These are phyloP conservation scores for Nicotiana obtusifolia DNA, from an alignment of 257 asterid genomes.

Conservation along the genomic window DNA sequence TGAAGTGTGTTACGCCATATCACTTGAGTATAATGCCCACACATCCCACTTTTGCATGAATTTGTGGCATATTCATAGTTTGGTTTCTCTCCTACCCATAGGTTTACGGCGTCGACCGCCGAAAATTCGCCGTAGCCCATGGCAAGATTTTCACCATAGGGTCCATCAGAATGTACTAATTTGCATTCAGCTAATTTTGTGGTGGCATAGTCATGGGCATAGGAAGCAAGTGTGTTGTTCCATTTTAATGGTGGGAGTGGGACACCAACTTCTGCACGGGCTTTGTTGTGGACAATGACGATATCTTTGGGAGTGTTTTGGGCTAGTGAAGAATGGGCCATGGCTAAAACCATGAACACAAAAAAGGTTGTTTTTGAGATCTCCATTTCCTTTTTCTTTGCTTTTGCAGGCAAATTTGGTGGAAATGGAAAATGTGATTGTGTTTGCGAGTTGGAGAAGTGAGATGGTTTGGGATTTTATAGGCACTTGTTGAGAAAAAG, in stretches of 20 bases:
- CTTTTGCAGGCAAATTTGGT: not conserved
- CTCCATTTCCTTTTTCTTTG: slow-evolving; percentile 14
- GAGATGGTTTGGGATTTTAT: not conserved
- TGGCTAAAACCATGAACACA: slow-evolving; percentile 1
- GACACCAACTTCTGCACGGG: slow-evolving; percentile 11
- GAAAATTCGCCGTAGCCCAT: slow-evolving; percentile 7
- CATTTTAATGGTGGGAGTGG: slow-evolving; percentile 11
- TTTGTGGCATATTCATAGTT: slow-evolving; percentile 15
- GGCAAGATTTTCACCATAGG: slow-evolving; percentile 30
- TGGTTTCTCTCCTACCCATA: slow-evolving; percentile 23
- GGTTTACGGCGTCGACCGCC: slow-evolving; percentile 2
- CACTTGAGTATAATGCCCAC: slow-evolving; percentile 31
- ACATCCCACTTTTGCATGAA: slow-evolving; percentile 3
- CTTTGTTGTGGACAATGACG: slow-evolving; percentile 21
- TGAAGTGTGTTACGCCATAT: slow-evolving; percentile 20
- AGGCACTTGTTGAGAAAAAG: not conserved
- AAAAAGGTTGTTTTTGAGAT: not conserved
- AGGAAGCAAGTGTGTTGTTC: slow-evolving; percentile 17
- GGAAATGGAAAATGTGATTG: slow-evolving; percentile 6
- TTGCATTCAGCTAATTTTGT: slow-evolving; percentile 17
- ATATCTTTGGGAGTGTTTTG: slow-evolving; percentile 13
- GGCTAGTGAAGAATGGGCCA: slow-evolving; percentile 4
- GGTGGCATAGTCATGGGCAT: slow-evolving; percentile 13
- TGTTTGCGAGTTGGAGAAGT: not conserved
- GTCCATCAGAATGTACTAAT: slow-evolving; percentile 22